Evolutionary conservation across 805 yeast species (phyloP).

Genomic region (Yarrowia osloensis): DNA sequence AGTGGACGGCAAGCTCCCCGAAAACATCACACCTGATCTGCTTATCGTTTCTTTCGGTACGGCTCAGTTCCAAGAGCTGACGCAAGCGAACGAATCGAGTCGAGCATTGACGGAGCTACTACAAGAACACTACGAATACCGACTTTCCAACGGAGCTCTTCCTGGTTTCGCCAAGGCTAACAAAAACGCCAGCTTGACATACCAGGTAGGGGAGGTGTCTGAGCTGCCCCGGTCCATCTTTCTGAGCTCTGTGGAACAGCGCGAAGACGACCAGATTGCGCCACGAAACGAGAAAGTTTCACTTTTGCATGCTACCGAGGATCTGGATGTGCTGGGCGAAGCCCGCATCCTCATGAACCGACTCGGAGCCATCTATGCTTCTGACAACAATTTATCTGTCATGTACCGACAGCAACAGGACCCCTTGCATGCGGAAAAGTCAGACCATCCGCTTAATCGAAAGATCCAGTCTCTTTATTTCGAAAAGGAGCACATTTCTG

Average conservation of each 20-base stretch:
- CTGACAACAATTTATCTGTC: neutral
- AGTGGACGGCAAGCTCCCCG: neutral
- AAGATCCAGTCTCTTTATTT: constrained; percentile 22
- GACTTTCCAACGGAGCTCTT: neutral
- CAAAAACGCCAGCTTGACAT: neutral
- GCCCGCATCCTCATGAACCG: constrained; percentile 25
- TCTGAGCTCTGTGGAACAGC: neutral
- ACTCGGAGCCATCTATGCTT: constrained; percentile 28
- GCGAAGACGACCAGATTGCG: neutral
- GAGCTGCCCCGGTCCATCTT: constrained; percentile 4
- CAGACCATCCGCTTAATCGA: constrained; percentile 9
- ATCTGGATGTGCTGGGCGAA: constrained; percentile 5
- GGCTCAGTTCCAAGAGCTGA: neutral
- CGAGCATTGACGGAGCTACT: neutral
- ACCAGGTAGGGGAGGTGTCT: neutral
- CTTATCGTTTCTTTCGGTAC: constrained; percentile 14
- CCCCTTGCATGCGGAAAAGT: neutral
- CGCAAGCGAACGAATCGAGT: neutral
- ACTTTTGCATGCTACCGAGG: neutral
- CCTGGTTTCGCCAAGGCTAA: constrained; percentile 10
- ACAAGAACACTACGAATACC: neutral
- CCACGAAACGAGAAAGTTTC: constrained; percentile 3
- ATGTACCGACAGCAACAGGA: constrained; percentile 17
- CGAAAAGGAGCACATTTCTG: constrained; percentile 9
- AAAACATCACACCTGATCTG: neutral